These are phyloP conservation scores for Anisodus acutangulus DNA, from an alignment of 257 asterid genomes.

Conservation along the genomic window DNA sequence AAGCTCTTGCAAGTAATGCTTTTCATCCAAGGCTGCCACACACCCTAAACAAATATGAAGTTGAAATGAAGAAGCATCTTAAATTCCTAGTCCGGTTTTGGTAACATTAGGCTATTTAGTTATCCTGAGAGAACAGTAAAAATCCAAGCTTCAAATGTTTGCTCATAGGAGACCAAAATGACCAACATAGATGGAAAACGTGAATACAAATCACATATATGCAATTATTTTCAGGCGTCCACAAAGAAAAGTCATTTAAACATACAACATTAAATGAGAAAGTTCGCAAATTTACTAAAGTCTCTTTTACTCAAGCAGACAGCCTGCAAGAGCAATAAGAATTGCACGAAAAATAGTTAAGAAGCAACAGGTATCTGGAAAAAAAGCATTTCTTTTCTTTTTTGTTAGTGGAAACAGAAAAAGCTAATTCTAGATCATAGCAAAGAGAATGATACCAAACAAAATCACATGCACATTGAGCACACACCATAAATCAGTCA, in stretches of 20 bases:
- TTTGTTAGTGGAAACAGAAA: too few relatives aligned
- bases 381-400: too few relatives aligned
- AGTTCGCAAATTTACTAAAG: not conserved
- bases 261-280: not conserved
- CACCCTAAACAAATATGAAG: conserved; percentile 11
- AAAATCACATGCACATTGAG: too few relatives aligned
- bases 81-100: not conserved
- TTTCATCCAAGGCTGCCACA: not conserved
- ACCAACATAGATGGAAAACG: not conserved
- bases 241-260: not conserved
- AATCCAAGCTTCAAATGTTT: not conserved
- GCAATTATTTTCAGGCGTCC: not conserved
- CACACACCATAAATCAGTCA: too few relatives aligned
- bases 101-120: not conserved
- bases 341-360: too few relatives aligned
- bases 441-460: too few relatives aligned
- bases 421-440: too few relatives aligned
- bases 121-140: not conserved
- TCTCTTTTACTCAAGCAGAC: not conserved
- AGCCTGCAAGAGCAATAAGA: not conserved
- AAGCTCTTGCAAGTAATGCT: not conserved
- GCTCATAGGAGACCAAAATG: not conserved
- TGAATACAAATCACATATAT: not conserved
- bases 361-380: too few relatives aligned
- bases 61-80: not conserved